A percentile compares a stretch with the other conserved stretches of the same genome.
phyloP scores from a whole-genome alignment of 345 rosid species.

The Raphanus sativus region DNA sequence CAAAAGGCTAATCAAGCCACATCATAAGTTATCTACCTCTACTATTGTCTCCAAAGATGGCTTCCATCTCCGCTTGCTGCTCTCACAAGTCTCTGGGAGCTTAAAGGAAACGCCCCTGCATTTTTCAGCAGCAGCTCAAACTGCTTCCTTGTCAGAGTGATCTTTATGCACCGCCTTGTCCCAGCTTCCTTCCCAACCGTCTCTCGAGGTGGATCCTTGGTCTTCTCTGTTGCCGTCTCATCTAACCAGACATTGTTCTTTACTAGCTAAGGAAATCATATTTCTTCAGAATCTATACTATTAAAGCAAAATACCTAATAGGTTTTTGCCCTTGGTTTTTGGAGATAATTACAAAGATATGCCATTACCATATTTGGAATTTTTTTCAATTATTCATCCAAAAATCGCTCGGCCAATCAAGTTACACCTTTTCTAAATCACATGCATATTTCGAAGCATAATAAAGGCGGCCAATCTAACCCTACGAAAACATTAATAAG shows the following conservation, averaged over 20 bases:
- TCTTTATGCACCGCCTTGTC: constrained; percentile 42
- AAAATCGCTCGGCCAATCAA: too few species aligned
- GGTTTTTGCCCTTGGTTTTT: too few species aligned
- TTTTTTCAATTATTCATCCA: too few species aligned
- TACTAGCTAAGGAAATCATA: too few species aligned
- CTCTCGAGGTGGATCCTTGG: constrained; percentile 30
- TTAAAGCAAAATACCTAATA: too few species aligned
- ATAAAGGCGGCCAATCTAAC: too few species aligned
- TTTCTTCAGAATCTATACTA: too few species aligned
- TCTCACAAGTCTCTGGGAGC: constrained; percentile 24
- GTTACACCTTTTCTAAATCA: too few species aligned
- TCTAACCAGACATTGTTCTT: constrained; percentile 1
- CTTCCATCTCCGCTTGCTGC: constrained; percentile 47
- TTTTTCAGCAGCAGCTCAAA: constrained; percentile 40
- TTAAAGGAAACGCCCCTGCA: constrained; percentile 29
- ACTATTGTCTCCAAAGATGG: constrained; percentile 55
- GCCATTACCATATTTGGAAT: too few species aligned
- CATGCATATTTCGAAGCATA: too few species aligned
- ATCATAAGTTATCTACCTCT: constrained; percentile 41
- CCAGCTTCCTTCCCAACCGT: constrained; percentile 15
- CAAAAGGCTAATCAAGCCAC: constrained; percentile 6
- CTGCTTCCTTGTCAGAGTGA: constrained; percentile 51
- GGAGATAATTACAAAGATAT: too few species aligned
- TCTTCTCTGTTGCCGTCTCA: constrained; percentile 35
- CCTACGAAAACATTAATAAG: too few species aligned